phyloP scores from a whole-genome alignment of 2,329 filamentous ascomycete genomes.

The Phyllosticta citribraziliensis region DNA sequence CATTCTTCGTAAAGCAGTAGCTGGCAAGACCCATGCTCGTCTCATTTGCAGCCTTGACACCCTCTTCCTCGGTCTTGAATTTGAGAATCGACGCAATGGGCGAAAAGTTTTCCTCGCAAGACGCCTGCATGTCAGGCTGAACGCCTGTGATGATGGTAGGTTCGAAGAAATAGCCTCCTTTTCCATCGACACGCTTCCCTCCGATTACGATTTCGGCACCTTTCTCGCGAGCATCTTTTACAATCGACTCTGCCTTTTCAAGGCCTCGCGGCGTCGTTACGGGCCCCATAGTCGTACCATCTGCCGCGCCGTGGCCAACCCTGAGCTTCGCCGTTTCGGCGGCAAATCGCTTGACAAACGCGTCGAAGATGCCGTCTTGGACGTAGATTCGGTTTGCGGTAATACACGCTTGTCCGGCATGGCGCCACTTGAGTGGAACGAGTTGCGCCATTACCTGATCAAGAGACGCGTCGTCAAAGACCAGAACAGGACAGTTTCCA shows the following conservation, averaged over 20 bases:
- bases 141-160: constrained; percentile 26
- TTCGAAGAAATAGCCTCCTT: constrained; percentile 15
- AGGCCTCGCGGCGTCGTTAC: constrained; percentile 47
- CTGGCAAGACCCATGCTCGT: constrained; percentile 30
- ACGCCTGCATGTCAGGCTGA: constrained; percentile 23
- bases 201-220: constrained; percentile 57
- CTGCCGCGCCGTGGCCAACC: constrained; percentile 49
- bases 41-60: constrained; percentile 28
- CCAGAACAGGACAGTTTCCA: constrained; percentile 34
- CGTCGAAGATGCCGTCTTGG: constrained; percentile 28
- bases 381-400: constrained; percentile 30
- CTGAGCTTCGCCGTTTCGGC: constrained; percentile 45
- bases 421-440: constrained; percentile 45
- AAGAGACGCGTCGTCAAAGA: constrained; percentile 36
- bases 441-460: constrained; percentile 31
- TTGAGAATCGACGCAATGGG: constrained; percentile 26
- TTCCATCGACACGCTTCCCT: constrained; percentile 38
- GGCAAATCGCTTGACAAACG: constrained; percentile 33
- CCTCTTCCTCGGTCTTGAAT: constrained; percentile 32
- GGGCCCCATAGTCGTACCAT: constrained; percentile 27
- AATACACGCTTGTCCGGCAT: constrained; percentile 31
- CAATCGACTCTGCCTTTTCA: constrained; percentile 49
- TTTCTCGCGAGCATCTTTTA: constrained; percentile 52
- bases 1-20: constrained; percentile 30
- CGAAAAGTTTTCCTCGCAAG: constrained; percentile 30